Conservation (phyloP, 2,329 filamentous ascomycete species). For the Pseudofabraea citricarpa region DNA sequence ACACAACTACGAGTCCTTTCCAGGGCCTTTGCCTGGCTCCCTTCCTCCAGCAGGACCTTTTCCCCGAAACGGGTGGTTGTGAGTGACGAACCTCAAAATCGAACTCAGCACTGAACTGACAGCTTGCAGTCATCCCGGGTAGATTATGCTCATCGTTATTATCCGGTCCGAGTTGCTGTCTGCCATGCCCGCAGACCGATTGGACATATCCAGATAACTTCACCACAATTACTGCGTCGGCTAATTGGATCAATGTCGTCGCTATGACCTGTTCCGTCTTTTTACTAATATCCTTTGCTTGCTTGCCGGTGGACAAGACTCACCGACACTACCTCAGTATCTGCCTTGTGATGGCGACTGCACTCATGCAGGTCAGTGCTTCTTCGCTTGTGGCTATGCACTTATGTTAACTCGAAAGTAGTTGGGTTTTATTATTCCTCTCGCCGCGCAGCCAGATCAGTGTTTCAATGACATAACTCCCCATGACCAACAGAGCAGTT, state of each 20-base stretch:
- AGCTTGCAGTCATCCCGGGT: conserved; percentile 41
- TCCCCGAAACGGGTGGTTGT: conserved; percentile 62
- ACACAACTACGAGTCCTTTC: conserved; percentile 8
- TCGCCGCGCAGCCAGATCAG: conserved; percentile 72
- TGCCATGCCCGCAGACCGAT: conserved; percentile 83
- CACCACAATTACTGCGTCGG: conserved; percentile 52
- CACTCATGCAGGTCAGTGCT: conserved; percentile 71
- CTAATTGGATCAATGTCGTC: conserved; percentile 80
- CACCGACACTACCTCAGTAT: conserved; percentile 90
- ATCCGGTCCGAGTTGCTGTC: conserved; percentile 65
- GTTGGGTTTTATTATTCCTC: conserved; percentile 86
- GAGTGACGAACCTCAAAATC: conserved; percentile 28
- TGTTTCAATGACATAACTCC: conserved; percentile 91
- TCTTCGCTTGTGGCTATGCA: conserved; percentile 3
- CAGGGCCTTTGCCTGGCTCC: conserved; percentile 58
- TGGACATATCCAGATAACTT: conserved; percentile 66
- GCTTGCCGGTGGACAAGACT: conserved; percentile 83
- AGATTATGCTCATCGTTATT: conserved; percentile 52
- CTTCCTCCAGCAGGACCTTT: conserved; percentile 62
- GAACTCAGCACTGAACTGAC: conserved; percentile 12
- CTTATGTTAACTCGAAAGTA: conserved; percentile 32
- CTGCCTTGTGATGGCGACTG: conserved; percentile 70
- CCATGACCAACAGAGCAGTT: conserved; percentile 79
- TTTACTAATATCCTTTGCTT: conserved; percentile 72
- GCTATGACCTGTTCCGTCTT: conserved; percentile 69